Evolutionary conservation across 2,329 filamentous ascomycete genomes (phyloP), one percentile per base, ranked within the genome.

Genomic region (Aspergillus sp.): DNA sequence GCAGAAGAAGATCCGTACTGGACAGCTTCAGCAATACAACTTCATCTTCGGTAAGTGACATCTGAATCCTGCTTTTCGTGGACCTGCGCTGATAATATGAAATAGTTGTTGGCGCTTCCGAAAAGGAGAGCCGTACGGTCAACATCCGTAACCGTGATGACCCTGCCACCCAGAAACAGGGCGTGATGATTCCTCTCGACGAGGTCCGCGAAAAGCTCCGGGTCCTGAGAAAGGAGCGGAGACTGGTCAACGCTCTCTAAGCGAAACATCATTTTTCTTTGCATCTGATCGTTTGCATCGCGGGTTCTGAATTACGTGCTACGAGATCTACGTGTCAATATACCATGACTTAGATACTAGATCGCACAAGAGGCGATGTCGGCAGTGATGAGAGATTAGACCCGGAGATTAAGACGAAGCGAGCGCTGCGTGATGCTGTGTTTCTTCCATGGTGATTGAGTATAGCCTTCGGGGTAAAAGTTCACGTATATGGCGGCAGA

Each of bases 61-160:
- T 47, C 4, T 50, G 15, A 45, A 12, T 19, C 41, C 19, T 6
- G 23, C 19, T 47, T 10, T n/a, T 9, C 36, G 39, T 38, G 21
- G 23, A 43, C 41, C 36, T n/a, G 36, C 63, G 45, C 66, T 71
- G 58, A 68, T 59, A 39, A 52, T 53, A 8, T 10, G 23, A 28
- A 41, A 54, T 65, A 81, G 86, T 89, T 38, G 85, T 89, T 17
- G 87, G 87, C 59, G 86, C 85, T 3, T 79, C 85, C 69, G 87
- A 89, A 76, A 83, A 81, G 73, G 82, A 87, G 64, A 78, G 77
- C 19, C 79, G 84, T 60, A 81, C 82, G 4, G 85, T 88, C 63
- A 89, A 89, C 71, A 86, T 88, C 67, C 80, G 87, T 45, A 88
- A 88, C 73, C 79, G 87, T 55, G 87, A 89, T 68, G 84, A 88